phyloP scores from a whole-genome alignment of 163 green algal genomes.

The Scenedesmus sp. region DNA sequence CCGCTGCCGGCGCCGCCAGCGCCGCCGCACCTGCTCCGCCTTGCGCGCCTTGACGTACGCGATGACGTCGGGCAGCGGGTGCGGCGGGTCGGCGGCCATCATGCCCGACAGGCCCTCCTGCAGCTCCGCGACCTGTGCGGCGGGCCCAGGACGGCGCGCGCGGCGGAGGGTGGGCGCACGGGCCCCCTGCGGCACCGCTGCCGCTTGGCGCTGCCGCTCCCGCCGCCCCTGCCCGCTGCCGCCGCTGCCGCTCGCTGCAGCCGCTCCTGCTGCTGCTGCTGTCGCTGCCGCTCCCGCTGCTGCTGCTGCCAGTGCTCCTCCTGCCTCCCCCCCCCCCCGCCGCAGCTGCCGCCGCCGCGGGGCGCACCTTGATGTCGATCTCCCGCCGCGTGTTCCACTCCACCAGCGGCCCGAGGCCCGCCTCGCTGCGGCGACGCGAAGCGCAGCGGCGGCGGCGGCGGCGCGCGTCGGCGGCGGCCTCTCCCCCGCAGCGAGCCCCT shows the following conservation, averaged over 20 bases:
- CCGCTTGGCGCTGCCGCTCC: too few species aligned
- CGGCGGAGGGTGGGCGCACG: too few species aligned
- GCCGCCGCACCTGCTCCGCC: constrained; percentile 53
- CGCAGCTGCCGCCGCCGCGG: constrained; percentile 10
- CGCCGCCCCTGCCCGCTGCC: too few species aligned
- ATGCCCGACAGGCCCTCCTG: constrained; percentile 71
- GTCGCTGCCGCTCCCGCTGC: too few species aligned
- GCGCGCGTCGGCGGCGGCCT: too few species aligned
- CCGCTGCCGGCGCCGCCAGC: neutral
- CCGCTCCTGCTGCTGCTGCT: too few species aligned
- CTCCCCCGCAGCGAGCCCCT: too few species aligned
- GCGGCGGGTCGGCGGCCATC: constrained; percentile 70
- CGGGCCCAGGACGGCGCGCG: neutral
- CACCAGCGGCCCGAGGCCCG: constrained; percentile 77
- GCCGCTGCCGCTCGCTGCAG: too few species aligned
- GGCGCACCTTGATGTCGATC: constrained; percentile 71
- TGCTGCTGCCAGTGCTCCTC: too few species aligned
- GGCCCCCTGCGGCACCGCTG: too few species aligned
- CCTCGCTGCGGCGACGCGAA: constrained; percentile 17
- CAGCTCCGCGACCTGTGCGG: constrained; percentile 74
- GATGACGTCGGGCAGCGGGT: constrained; percentile 59
- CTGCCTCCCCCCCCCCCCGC: too few species aligned
- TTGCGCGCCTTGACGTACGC: constrained; percentile 74
- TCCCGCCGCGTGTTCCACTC: constrained; percentile 91
- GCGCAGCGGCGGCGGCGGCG: too few species aligned